Conservation (phyloP, 768 basidiomycete species). For the Amyloporia xantha region DNA sequence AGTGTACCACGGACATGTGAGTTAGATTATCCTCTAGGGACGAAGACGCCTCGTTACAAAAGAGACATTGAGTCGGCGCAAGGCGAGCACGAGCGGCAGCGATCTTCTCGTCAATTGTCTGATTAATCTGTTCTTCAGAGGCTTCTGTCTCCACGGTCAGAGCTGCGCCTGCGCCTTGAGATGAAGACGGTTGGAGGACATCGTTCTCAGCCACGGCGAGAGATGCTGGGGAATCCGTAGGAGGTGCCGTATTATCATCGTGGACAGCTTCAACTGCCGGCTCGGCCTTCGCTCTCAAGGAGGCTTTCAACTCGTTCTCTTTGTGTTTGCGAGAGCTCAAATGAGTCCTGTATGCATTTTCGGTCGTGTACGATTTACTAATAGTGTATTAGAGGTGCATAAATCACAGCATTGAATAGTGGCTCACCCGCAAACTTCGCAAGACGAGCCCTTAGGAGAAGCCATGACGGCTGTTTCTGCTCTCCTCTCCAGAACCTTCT, state of each 20-base stretch:
- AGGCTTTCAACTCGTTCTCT: conserved; percentile 58
- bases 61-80: conserved; percentile 70
- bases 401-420: not conserved
- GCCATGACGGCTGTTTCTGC: conserved; percentile 67
- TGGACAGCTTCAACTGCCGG: conserved; percentile 9
- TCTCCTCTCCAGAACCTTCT: conserved; percentile 78
- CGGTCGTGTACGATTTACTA: conserved; percentile 85
- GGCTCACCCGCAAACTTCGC: conserved; percentile 61
- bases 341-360: conserved; percentile 87
- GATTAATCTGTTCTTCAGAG: conserved; percentile 40
- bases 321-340: conserved; percentile 85
- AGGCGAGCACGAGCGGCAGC: conserved; percentile 62
- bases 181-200: conserved; percentile 6
- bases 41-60: conserved; percentile 54
- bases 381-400: not conserved
- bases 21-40: conserved; percentile 60
- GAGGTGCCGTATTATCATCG: conserved; percentile 14
- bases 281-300: conserved; percentile 17
- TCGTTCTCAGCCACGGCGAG: not conserved
- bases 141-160: conserved; percentile 31
- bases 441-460: conserved; percentile 52
- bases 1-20: conserved; percentile 86
- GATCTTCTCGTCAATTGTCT: conserved; percentile 68
- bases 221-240: conserved; percentile 8
- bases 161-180: conserved; percentile 12